Conservation (phyloP, 2,329 filamentous ascomycete genomes). For the Cordyceps javanica region DNA sequence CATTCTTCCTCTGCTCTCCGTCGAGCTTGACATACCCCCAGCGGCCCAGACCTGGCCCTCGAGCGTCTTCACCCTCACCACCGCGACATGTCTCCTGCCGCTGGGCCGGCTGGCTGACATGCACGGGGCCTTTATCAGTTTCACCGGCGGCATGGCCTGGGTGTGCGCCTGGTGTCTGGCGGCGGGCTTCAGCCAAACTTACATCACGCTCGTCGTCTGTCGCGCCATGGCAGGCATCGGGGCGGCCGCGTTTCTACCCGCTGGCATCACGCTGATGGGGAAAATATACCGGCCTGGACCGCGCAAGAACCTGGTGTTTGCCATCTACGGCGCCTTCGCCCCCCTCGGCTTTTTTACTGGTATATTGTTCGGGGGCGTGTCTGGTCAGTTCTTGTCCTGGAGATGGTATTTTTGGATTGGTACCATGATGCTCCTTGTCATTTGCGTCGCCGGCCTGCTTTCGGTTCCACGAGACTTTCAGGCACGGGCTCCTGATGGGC, state of each 20-base stretch:
- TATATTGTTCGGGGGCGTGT: slow-evolving; percentile 58
- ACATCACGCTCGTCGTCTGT: slow-evolving; percentile 61
- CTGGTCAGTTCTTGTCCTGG: slow-evolving; percentile 54
- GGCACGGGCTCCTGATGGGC: neutral
- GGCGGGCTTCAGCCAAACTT: slow-evolving; percentile 57
- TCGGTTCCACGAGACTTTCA: neutral
- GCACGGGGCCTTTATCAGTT: slow-evolving; percentile 52
- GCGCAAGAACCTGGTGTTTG: slow-evolving; percentile 59
- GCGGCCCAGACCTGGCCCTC: slow-evolving; percentile 57
- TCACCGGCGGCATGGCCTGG: slow-evolving; percentile 52
- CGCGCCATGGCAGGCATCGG: slow-evolving; percentile 64
- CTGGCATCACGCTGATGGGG: slow-evolving; percentile 60
- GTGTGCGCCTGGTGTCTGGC: slow-evolving; percentile 58
- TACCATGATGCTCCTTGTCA: slow-evolving; percentile 24
- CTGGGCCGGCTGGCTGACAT: slow-evolving; percentile 53
- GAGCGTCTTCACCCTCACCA: slow-evolving; percentile 51
- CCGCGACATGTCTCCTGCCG: slow-evolving; percentile 53
- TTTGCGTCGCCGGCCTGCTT: slow-evolving; percentile 30
- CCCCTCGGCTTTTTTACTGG: slow-evolving; percentile 53
- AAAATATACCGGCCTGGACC: slow-evolving; percentile 61
- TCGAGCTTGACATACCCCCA: slow-evolving; percentile 56
- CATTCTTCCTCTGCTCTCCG: slow-evolving; percentile 59
- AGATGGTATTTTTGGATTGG: slow-evolving; percentile 66
- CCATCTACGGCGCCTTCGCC: slow-evolving; percentile 50
- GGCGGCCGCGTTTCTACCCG: slow-evolving; percentile 61